These are phyloP conservation scores for Zygosaccharomyces bailii DNA, from an alignment of 805 yeast genomes.

Conservation along the genomic window DNA sequence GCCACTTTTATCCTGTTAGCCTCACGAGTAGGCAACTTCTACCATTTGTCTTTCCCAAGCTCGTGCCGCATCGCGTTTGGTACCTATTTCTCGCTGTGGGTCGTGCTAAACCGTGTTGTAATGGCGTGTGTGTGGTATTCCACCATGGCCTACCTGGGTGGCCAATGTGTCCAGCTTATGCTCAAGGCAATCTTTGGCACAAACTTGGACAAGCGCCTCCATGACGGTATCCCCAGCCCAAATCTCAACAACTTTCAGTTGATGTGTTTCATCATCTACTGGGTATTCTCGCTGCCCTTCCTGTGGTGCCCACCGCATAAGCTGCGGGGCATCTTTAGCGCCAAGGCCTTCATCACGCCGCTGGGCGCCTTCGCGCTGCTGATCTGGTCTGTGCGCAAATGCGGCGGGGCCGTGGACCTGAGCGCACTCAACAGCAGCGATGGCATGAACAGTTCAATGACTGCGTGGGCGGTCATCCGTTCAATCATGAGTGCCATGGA, in stretches of 20 bases:
- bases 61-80: constrained; percentile 82
- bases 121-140: constrained; percentile 90
- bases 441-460: constrained; percentile 43
- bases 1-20: constrained; percentile 65
- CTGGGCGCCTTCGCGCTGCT: constrained; percentile 80
- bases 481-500: constrained; percentile 78
- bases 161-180: constrained; percentile 79
- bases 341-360: constrained; percentile 76
- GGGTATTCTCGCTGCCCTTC: constrained; percentile 75
- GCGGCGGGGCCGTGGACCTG: constrained; percentile 53
- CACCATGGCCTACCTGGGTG: constrained; percentile 82
- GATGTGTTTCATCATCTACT: constrained; percentile 74
- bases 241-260: constrained; percentile 69
- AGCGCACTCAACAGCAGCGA: constrained; percentile 24
- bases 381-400: constrained; percentile 79
- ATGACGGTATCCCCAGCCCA: constrained; percentile 53
- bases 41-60: constrained; percentile 85
- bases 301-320: constrained; percentile 81
- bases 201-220: constrained; percentile 58
- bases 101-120: constrained; percentile 80
- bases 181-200: constrained; percentile 72
- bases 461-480: constrained; percentile 77
- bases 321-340: constrained; percentile 78
- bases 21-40: constrained; percentile 76
- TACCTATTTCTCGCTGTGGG: constrained; percentile 83